Percentiles rank a stretch among this genome's conserved stretches.
Evolutionary conservation across 1,284 basidiomycete species (phyloP).

Genomic region (Schizopora paradoxa): DNA sequence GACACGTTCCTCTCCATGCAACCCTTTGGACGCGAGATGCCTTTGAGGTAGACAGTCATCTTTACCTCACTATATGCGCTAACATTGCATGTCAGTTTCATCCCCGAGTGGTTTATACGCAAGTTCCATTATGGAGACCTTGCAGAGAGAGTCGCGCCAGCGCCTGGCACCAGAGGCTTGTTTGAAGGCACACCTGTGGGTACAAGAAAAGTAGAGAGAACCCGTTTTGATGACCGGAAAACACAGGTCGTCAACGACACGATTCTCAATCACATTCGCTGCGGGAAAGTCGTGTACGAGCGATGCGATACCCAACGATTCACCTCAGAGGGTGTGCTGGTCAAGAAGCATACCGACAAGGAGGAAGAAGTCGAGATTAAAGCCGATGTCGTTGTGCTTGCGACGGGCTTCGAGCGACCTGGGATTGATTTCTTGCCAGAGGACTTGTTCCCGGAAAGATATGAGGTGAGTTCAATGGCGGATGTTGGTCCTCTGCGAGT

Average conservation of each 20-base stretch:
- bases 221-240: no score
- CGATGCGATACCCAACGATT: conserved; percentile 49
- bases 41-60: conserved; percentile 32
- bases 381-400: conserved; percentile 56
- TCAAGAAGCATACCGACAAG: conserved; percentile 31
- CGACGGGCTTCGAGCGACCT: conserved; percentile 57
- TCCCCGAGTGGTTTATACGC: conserved; percentile 48
- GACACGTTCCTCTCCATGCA: conserved; percentile 51
- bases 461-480: conserved; percentile 31
- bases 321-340: conserved; percentile 39
- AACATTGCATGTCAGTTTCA: conserved; percentile 30
- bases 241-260: conserved; percentile 53
- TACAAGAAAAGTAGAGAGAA: no score
- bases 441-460: conserved; percentile 57
- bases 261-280: conserved; percentile 47
- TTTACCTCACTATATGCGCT: conserved; percentile 8
- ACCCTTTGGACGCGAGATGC: conserved; percentile 54
- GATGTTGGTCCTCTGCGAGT: background rate
- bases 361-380: conserved; percentile 33
- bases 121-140: conserved; percentile 51
- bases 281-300: conserved; percentile 45
- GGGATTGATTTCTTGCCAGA: conserved; percentile 49
- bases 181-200: conserved; percentile 45
- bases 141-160: conserved; percentile 39
- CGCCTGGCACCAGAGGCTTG: conserved; percentile 31